Conservation (phyloP, 805 yeast genomes). For the Priceomyces carsonii region DNA sequence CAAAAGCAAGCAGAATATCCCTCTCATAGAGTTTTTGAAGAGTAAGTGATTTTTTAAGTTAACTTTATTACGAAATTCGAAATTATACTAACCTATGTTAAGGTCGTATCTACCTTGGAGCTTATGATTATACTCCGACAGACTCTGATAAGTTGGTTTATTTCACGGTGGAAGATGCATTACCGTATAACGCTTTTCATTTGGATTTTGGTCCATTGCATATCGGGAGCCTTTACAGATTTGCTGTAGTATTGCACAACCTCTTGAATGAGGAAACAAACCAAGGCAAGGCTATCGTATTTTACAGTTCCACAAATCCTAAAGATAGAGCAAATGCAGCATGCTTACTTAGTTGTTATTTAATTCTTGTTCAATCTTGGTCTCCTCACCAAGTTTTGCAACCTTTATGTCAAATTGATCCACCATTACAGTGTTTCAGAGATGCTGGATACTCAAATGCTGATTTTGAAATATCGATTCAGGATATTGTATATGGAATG, state of each 20-base stretch:
- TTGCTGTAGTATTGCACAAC: slow-evolving; percentile 93
- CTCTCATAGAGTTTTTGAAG: slow-evolving; percentile 44
- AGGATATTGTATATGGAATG: slow-evolving; percentile 92
- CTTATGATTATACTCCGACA: slow-evolving; percentile 75
- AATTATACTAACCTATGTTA: slow-evolving; percentile 25
- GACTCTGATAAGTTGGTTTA: slow-evolving; percentile 76
- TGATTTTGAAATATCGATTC: slow-evolving; percentile 90
- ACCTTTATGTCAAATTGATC: slow-evolving; percentile 87
- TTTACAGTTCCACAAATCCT: slow-evolving; percentile 81
- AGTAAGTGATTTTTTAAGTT: slow-evolving; percentile 34
- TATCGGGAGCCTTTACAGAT: slow-evolving; percentile 88
- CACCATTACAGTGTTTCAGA: slow-evolving; percentile 92
- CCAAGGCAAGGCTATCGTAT: slow-evolving; percentile 85
- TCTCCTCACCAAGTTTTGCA: slow-evolving; percentile 97
- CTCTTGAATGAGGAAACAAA: slow-evolving; percentile 83
- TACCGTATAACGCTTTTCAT: slow-evolving; percentile 94
- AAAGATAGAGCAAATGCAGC: slow-evolving; percentile 91
- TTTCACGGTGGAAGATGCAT: slow-evolving; percentile 89
- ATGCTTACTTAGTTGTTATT: slow-evolving; percentile 88
- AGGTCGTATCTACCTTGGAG: slow-evolving; percentile 83
- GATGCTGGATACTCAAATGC: slow-evolving; percentile 98
- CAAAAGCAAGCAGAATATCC: slow-evolving; percentile 23
- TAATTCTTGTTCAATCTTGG: slow-evolving; percentile 95
- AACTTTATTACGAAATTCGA: too few relatives aligned
- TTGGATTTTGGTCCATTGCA: slow-evolving; percentile 96